Base-by-base conservation (phyloP, 2,329 filamentous ascomycete species). In the Ascochyta rabiei region DNA sequence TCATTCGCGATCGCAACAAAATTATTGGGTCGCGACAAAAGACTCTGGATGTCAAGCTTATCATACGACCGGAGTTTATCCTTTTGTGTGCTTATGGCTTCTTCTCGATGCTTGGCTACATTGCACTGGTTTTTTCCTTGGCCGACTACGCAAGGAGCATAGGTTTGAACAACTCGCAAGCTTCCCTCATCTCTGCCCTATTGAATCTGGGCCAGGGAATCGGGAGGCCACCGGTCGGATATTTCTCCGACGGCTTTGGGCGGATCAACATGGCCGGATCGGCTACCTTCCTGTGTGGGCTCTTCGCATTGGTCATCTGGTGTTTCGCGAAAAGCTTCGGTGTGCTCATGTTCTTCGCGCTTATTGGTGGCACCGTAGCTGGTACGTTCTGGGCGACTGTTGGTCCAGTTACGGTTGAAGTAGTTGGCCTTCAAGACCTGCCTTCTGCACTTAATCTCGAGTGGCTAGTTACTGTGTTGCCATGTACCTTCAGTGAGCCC, bases 171-270 rank as follows among this genome's bases (percentile, higher is more conserved):
- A 61, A 70, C 26, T 54, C 59, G 1, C 72, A 81, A 53, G 78
- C 79, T 3, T 73, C 76, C 1, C 64, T 69, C 18, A 53, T 80
- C 9, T 77, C 75, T 18, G 80, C 74, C 0, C 54, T 81, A 7
- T 59, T 83, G 28, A 82, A 82, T 55, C 58, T 82, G 1, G 80
- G 81, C 0, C 80, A 78, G 3, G 77, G 76, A 0, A 39, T 82
- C 28, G 80, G 80, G 15, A 66, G 81, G 10, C 81, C 80, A 4
- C 62, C 75, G 12, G 76, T 81, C 31, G 80, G 81, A 0, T 55
- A 79, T 15, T 49, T 77, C 3, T 80, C 78, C 56, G 81, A 83
- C 68, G 56, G 71, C 13, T 77, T n/a, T 71, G 77, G 78, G 12
- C 65, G 79, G 8, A 76, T 81, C 41, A 68, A 78, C 40, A 71